Evolutionary conservation across 371 early-diverging fungal species (phyloP).

Genomic region (Circinella umbellata): DNA sequence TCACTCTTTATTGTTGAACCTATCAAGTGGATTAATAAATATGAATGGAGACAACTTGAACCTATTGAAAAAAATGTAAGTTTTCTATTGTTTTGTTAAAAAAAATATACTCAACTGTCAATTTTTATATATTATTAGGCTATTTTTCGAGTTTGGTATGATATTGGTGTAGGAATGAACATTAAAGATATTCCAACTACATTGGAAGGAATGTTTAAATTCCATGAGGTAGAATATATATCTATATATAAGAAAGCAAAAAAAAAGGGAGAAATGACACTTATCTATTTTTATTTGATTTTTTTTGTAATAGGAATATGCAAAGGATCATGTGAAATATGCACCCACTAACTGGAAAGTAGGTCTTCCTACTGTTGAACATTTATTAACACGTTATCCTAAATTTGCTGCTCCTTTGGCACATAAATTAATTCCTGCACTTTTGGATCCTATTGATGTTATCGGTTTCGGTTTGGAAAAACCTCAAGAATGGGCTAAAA

Average conservation of each 20-base stretch:
- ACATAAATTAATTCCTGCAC: slow-evolving; percentile 5
- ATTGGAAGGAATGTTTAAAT: slow-evolving; percentile 37
- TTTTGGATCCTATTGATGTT: slow-evolving; percentile 31
- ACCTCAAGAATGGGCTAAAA: neutral
- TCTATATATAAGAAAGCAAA: neutral
- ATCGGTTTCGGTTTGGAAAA: slow-evolving; percentile 27
- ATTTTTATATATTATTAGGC: slow-evolving; percentile 25
- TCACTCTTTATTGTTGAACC: slow-evolving; percentile 51
- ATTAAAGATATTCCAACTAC: slow-evolving; percentile 59
- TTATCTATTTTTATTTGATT: too few species aligned
- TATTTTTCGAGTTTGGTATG: slow-evolving; percentile 48
- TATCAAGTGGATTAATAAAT: slow-evolving; percentile 46
- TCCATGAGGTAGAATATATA: slow-evolving; percentile 21
- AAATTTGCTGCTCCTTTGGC: slow-evolving; percentile 25
- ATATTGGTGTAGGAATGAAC: slow-evolving; percentile 44
- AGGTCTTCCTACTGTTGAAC: slow-evolving; percentile 30
- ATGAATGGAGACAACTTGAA: slow-evolving; percentile 52
- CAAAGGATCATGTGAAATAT: slow-evolving; percentile 20
- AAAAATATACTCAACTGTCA: neutral
- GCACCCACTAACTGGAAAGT: slow-evolving; percentile 29
- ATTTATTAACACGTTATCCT: slow-evolving; percentile 29
- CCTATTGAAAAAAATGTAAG: slow-evolving; percentile 45
- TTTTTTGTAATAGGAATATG: slow-evolving; percentile 11
- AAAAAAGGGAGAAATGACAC: too few species aligned
- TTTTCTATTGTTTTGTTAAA: neutral